Conservation (phyloP, 2,329 filamentous ascomycete genomes). For the Paecilomyces dactylethromorphus region DNA sequence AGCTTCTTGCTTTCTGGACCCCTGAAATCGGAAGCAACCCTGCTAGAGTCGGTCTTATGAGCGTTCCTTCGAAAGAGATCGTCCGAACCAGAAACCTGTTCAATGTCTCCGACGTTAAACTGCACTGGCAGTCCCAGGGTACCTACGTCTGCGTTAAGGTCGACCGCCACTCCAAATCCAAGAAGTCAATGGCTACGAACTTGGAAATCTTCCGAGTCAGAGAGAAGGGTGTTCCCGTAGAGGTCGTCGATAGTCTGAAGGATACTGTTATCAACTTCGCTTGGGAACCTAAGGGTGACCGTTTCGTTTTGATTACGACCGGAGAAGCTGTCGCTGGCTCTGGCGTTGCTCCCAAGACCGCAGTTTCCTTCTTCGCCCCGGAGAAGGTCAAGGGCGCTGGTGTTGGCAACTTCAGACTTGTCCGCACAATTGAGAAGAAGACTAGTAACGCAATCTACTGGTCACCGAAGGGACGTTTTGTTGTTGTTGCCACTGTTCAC, state of each 20-base stretch:
- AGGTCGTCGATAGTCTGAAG: conserved; percentile 96
- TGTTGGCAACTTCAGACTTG: conserved; percentile 91
- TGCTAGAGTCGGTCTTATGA: conserved; percentile 94
- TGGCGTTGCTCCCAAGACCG: conserved; percentile 85
- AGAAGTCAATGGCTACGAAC: conserved; percentile 95
- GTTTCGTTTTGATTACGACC: conserved; percentile 94
- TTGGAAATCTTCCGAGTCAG: conserved; percentile 96
- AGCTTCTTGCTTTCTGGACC: conserved; percentile 97
- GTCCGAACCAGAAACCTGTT: conserved; percentile 94
- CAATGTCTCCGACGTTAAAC: conserved; percentile 94
- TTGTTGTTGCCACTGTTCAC: conserved; percentile 86
- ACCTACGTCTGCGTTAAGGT: conserved; percentile 97
- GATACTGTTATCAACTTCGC: conserved; percentile 99
- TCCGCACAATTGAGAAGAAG: conserved; percentile 95
- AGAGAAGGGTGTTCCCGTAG: conserved; percentile 96
- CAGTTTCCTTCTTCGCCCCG: conserved; percentile 92
- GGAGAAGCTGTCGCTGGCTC: conserved; percentile 72
- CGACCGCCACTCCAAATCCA: conserved; percentile 96
- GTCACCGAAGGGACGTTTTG: conserved; percentile 92
- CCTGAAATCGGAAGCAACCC: conserved; percentile 97
- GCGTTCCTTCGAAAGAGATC: conserved; percentile 87
- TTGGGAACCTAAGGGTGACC: conserved; percentile 96
- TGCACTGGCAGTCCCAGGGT: conserved; percentile 96
- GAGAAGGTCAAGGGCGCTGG: conserved; percentile 81
- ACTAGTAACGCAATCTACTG: conserved; percentile 99